Base-by-base conservation (phyloP, 106 monocot genomes). In the Vanilla planifolia region DNA sequence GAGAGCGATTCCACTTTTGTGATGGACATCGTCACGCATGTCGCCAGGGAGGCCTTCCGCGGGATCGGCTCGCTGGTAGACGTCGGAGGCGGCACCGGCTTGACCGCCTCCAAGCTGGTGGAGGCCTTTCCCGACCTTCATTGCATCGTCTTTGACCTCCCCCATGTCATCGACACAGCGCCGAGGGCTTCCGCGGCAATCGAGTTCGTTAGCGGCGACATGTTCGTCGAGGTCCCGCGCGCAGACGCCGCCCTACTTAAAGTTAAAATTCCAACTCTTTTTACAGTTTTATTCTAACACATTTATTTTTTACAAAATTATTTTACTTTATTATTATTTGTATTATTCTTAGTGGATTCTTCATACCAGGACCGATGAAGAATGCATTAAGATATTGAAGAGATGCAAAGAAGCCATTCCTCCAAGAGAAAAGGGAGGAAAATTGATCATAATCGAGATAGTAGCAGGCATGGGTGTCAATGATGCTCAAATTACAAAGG, bases 391-490 rank as follows among this genome's bases (percentile, higher is more conserved):
- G 28, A 70, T 61, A 60, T 61, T 61, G 19, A 26, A 32, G 25
- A n/a, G 8, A 7, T 68, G 68, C 68, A 68, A 68, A 35, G 47
- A 59, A 25, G 68, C 68, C 6, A 48, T 68, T 41, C 70, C 70
- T 11, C 5, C 29, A 0, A 70, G 41, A 17, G 50, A 51, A 35
- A 22, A 33, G 0, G 70, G 70, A 2, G 70, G 70, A 28, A 59
- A 70, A 48, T 60, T 70, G 51, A 70, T 70, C 4, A 61, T 61
- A 25, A 61, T 70, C 3, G 69, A 79, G 0, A 67, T 65, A 45
- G 68, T 73, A 11, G 34, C 64, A 9, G 53, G 48, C 20, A 29
- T 59, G 2, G 61, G 35, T 5, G 47, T 17, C 16, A 30, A 17
- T 5, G n/a, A n/a, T n/a, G 6, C 55, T 17, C 32, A 32, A 6